Percentiles rank a stretch among this genome's conserved stretches.
These are phyloP conservation scores for Leishmania major DNA, from an alignment of 208 protist genomes.

Conservation along the genomic window DNA sequence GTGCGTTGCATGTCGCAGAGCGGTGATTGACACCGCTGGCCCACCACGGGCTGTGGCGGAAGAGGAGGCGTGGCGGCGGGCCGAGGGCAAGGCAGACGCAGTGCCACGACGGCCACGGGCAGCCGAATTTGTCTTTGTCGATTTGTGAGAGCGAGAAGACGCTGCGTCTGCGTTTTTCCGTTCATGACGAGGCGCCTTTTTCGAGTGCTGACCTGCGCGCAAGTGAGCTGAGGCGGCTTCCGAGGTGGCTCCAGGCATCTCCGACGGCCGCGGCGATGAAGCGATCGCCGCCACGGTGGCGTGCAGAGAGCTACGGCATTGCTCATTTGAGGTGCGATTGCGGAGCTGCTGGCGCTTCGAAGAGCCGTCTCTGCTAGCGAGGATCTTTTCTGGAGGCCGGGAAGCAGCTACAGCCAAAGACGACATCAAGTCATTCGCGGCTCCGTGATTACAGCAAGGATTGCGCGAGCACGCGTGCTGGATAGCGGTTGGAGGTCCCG, in stretches of 20 bases:
- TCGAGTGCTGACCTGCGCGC: neutral
- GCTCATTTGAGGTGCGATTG: neutral
- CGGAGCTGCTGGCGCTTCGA: neutral
- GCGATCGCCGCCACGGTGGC: neutral
- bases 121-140: neutral
- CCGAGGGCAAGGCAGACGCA: neutral
- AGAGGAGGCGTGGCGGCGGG: neutral
- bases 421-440: constrained; percentile 2
- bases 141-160: neutral
- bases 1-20: neutral
- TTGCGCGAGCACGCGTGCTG: neutral
- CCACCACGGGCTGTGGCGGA: neutral
- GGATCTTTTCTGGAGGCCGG: neutral
- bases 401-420: neutral
- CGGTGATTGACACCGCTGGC: neutral
- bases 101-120: neutral
- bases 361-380: neutral
- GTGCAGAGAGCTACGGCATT: neutral
- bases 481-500: neutral
- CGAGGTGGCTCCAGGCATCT: neutral
- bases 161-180: neutral
- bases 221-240: too few relatives aligned
- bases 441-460: neutral
- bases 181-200: neutral
- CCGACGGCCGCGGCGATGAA: neutral